Conservation (phyloP, 176 grass and related monocot species). For the Triticum urartu region DNA sequence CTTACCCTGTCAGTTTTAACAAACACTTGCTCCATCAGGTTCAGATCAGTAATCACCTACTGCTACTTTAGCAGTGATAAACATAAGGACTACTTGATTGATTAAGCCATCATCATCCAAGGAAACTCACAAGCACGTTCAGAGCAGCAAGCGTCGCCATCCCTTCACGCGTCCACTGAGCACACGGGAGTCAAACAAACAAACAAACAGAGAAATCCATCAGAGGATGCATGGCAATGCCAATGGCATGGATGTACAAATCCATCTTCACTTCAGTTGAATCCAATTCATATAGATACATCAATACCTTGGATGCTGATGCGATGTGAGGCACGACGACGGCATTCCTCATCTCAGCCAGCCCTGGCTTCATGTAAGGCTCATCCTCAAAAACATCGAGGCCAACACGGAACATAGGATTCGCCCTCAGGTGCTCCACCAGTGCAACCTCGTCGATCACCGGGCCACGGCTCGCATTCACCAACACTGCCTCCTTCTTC, state of each 20-base stretch:
- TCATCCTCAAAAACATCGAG: slow-evolving; percentile 98
- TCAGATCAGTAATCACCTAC: neutral
- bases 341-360: slow-evolving; percentile 87
- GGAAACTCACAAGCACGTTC: slow-evolving; percentile 78
- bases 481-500: slow-evolving; percentile 95
- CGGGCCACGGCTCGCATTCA: slow-evolving; percentile 87
- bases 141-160: slow-evolving; percentile 92
- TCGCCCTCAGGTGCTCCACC: slow-evolving; percentile 84
- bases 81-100: neutral
- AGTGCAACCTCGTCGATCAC: slow-evolving; percentile 82
- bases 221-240: neutral
- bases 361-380: slow-evolving; percentile 85
- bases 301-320: slow-evolving; percentile 77
- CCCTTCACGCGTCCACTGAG: slow-evolving; percentile 86
- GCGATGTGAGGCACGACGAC: slow-evolving; percentile 91
- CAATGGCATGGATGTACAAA: too few species aligned
- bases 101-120: neutral
- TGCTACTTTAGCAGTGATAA: neutral
- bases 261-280: neutral
- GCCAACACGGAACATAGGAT: slow-evolving; percentile 91
- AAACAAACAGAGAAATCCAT: neutral
- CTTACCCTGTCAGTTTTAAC: slow-evolving; percentile 50
- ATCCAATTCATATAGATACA: neutral
- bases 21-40: neutral
- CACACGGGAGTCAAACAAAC: neutral